These are phyloP conservation scores for Pestalotiopsis sp. DNA, from an alignment of 2,329 filamentous ascomycete species.

Conservation along the genomic window DNA sequence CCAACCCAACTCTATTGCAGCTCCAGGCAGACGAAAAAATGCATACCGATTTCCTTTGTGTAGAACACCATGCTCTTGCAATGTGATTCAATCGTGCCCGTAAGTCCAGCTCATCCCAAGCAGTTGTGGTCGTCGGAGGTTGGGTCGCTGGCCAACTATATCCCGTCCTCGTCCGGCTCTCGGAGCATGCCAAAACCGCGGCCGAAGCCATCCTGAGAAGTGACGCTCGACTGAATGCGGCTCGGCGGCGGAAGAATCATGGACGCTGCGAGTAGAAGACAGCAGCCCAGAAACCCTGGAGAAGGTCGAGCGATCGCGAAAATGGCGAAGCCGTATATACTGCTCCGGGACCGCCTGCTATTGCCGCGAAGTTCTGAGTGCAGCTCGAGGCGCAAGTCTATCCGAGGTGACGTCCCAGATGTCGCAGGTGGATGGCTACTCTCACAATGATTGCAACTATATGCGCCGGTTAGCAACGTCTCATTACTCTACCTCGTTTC, in stretches of 20 bases:
- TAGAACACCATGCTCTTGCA: constrained; percentile 41
- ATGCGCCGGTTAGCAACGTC: background rate
- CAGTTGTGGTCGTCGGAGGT: constrained; percentile 34
- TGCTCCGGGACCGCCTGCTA: background rate
- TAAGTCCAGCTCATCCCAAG: constrained; percentile 39
- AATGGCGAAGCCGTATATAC: background rate
- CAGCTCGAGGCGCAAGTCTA: background rate
- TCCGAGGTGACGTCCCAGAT: background rate
- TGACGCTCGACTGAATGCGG: constrained; percentile 44
- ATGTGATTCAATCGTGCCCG: constrained; percentile 39
- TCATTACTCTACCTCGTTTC: background rate
- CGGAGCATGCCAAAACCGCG: constrained; percentile 47
- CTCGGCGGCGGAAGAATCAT: constrained; percentile 54
- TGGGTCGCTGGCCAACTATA: constrained; percentile 39
- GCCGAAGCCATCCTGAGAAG: constrained; percentile 58
- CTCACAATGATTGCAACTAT: background rate
- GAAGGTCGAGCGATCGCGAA: background rate
- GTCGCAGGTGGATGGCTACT: background rate
- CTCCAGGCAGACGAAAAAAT: background rate
- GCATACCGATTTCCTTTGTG: constrained; percentile 34
- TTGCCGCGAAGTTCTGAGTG: background rate
- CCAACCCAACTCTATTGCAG: background rate
- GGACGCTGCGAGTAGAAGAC: constrained; percentile 41
- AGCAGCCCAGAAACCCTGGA: constrained; percentile 9
- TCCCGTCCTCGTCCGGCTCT: constrained; percentile 43